phyloP scores from a whole-genome alignment of 768 basidiomycete genomes.

The Galerina sulciceps region DNA sequence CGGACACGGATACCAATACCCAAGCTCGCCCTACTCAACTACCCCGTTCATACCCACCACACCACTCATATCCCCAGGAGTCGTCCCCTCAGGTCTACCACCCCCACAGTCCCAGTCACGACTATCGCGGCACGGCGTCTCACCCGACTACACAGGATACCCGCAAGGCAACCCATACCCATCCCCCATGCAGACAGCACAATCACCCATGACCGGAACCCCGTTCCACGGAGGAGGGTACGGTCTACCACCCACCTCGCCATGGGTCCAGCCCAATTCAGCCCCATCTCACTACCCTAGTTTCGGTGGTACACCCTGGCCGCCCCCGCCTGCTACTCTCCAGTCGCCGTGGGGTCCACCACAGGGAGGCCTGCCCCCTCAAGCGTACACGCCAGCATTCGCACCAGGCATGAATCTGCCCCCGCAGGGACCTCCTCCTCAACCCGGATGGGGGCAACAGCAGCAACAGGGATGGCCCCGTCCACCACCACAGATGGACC shows the following conservation, averaged over 20 bases:
- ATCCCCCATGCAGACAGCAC: conserved; percentile 15
- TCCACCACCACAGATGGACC: neutral
- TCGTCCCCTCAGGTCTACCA: conserved; percentile 12
- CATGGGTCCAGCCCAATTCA: conserved; percentile 14
- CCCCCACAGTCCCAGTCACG: conserved; percentile 6
- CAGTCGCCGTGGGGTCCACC: conserved; percentile 13
- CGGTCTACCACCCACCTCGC: conserved; percentile 8
- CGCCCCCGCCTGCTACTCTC: conserved; percentile 4
- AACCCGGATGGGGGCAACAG: neutral
- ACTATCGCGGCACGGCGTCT: conserved; percentile 20
- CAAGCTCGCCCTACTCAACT: conserved; percentile 8
- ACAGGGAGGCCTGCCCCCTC: neutral
- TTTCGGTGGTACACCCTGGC: conserved; percentile 21
- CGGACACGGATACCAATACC: conserved; percentile 21
- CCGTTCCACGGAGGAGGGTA: conserved; percentile 11
- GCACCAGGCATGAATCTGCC: neutral
- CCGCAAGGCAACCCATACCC: conserved; percentile 24
- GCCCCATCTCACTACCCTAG: conserved; percentile 21
- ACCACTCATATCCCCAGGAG: conserved; percentile 5
- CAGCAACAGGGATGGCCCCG: neutral
- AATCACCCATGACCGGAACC: neutral
- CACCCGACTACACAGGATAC: conserved; percentile 36
- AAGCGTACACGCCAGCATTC: neutral
- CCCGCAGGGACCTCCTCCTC: neutral
- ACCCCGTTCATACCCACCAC: conserved; percentile 10